Conservation (phyloP, 106 monocot species). For the Cymbidium sinense region DNA sequence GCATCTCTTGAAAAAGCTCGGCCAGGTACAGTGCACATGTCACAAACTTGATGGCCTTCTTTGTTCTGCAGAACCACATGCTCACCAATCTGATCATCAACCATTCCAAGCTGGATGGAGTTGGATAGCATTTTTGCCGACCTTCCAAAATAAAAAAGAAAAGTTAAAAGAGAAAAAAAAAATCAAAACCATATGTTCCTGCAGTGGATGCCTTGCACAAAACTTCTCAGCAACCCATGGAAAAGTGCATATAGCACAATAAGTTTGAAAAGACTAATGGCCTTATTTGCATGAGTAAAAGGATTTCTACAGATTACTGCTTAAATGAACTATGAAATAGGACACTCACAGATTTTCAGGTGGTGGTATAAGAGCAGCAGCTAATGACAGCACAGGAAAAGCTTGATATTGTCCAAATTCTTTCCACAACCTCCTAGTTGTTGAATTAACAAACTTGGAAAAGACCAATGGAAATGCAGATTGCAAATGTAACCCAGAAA, state of each 20-base stretch:
- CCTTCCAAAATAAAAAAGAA: constrained; percentile 24
- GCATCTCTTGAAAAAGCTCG: constrained; percentile 43
- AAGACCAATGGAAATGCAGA: constrained; percentile 27
- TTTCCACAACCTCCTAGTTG: constrained; percentile 39
- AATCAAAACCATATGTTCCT: neutral
- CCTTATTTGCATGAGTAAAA: neutral
- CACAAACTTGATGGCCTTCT: constrained; percentile 29
- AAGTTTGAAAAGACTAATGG: neutral
- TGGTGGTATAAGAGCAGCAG: constrained; percentile 59
- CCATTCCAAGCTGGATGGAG: constrained; percentile 31
- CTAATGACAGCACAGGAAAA: constrained; percentile 53
- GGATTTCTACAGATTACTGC: neutral
- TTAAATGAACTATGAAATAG: neutral
- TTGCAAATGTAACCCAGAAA: constrained; percentile 25
- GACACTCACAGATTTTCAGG: constrained; percentile 68
- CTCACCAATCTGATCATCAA: constrained; percentile 20
- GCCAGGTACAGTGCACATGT: constrained; percentile 28
- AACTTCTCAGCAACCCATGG: neutral
- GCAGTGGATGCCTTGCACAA: neutral
- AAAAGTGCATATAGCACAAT: neutral
- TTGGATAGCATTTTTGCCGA: constrained; percentile 55
- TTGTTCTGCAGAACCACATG: constrained; percentile 4
- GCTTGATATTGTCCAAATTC: constrained; percentile 40
- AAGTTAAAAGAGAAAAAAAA: neutral
- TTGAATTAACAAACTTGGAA: constrained; percentile 40